Evolutionary conservation across 805 yeast genomes (phyloP), one percentile per base, ranked within the genome.

Genomic region (Candida vaughaniae): DNA sequence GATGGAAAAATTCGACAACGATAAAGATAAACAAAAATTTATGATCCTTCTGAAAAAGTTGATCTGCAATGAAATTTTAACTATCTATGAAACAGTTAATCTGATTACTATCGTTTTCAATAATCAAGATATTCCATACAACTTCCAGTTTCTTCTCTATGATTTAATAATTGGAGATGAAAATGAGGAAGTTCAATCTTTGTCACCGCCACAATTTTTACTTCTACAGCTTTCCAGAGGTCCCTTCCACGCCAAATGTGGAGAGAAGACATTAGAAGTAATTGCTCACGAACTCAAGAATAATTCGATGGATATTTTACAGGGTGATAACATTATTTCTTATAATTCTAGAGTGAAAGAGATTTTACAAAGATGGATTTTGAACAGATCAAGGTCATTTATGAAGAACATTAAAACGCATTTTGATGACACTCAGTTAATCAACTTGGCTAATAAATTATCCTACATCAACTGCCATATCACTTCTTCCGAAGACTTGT

Each of bases 401-500:
- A 46, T 56, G 45, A 58, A 56, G 20, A 51, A 46, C 19, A 26
- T 63, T 3, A 38, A 45, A 12, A 22, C 38, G 6, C 46, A 47
- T 11, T 38, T 58, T 4, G 26, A 43, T 3, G 43, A 31, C 18
- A 48, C 51, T 2, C 48, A 51, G 18, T 35, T 51, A 7, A 47
- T 54, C 6, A 15, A 26, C 2, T 26, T 61, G 9, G 46, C 57
- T 12, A 52, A 54, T 34, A 16, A 41, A 8, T 16, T 58, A 7
- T 29, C 52, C 3, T 29, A 27, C 1, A 16, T 33, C 14, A 29
- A 32, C 15, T 9, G 14, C 4, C 8, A n/a, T 3, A 29, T 41
- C 11, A 26, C 20, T 12, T 12, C 35, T 3, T 23, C 42, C 6
- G 30, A 40, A 3, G 61, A 60, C 22, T 41, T 63, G 9, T 30